phyloP scores from a whole-genome alignment of 176 grass and related monocot genomes.

The Oryza brachyantha region DNA sequence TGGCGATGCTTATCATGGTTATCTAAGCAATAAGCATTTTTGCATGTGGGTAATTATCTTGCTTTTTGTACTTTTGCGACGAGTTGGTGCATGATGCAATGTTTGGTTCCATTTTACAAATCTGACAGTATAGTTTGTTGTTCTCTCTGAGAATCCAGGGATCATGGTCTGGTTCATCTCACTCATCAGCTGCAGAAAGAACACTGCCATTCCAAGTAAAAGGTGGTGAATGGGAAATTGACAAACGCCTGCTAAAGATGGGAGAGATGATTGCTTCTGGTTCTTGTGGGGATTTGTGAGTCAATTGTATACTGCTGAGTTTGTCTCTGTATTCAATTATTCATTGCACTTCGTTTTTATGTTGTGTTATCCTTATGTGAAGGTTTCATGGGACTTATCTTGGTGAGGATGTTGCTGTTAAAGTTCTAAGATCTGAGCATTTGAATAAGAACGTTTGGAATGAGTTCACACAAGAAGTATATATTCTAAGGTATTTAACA shows the following conservation, averaged over 20 bases:
- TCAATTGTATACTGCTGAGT: constrained; percentile 47
- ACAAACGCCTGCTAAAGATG: constrained; percentile 79
- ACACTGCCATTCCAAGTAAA: constrained; percentile 74
- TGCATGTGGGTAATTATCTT: constrained; percentile 20
- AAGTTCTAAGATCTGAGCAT: constrained; percentile 89
- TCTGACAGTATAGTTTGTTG: not conserved
- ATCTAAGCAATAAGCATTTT: constrained; percentile 2
- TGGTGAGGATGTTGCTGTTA: constrained; percentile 93
- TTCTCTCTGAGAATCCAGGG: constrained; percentile 52
- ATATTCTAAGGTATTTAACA: constrained; percentile 88
- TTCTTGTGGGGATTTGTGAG: constrained; percentile 96
- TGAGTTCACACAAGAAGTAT: constrained; percentile 95
- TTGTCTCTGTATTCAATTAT: constrained; percentile 30
- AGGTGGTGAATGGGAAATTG: constrained; percentile 88
- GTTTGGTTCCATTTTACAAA: constrained; percentile 17
- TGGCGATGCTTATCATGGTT: not conserved
- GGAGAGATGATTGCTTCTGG: constrained; percentile 84
- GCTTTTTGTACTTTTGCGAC: not conserved
- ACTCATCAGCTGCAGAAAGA: constrained; percentile 91
- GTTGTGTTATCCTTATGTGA: constrained; percentile 36
- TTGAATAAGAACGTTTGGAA: constrained; percentile 77
- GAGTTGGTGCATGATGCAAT: constrained; percentile 3
- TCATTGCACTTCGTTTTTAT: constrained; percentile 4
- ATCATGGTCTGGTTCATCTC: constrained; percentile 99
- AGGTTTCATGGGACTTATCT: constrained; percentile 93